A percentile compares a stretch with the other conserved stretches of the same genome.
Evolutionary conservation across 2,329 filamentous ascomycete species (phyloP).

Genomic region (Alternaria metachromatica): DNA sequence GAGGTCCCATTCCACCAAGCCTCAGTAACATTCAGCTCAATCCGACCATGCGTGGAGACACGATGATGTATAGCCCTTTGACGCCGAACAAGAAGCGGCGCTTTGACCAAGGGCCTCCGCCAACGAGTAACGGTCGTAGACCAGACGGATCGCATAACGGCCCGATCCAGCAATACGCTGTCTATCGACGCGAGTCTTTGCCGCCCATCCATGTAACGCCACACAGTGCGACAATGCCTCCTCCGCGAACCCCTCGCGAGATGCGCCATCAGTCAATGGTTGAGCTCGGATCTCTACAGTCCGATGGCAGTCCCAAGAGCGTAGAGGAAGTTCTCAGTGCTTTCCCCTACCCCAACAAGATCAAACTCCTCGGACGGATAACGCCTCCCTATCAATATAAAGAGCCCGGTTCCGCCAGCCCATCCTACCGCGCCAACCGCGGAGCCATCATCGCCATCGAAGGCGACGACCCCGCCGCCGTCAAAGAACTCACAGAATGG

Average conservation of each 20-base stretch:
- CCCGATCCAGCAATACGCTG: constrained; percentile 15
- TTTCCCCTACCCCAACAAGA: constrained; percentile 76
- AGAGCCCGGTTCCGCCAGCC: constrained; percentile 29
- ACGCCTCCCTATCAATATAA: constrained; percentile 66
- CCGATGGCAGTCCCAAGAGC: constrained; percentile 46
- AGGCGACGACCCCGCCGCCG: constrained; percentile 70
- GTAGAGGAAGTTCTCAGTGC: constrained; percentile 76
- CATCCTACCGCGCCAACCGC: constrained; percentile 55
- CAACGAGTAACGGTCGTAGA: constrained; percentile 60
- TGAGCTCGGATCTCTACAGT: constrained; percentile 12
- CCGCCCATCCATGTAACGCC: constrained; percentile 43
- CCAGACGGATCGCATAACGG: constrained; percentile 58
- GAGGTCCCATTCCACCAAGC: constrained; percentile 31
- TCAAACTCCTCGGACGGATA: constrained; percentile 77
- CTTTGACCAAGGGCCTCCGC: constrained; percentile 47
- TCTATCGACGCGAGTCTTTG: constrained; percentile 40
- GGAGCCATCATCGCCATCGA: constrained; percentile 86
- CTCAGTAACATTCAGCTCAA: constrained; percentile 40
- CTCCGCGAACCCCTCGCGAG: constrained; percentile 43
- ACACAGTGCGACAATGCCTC: constrained; percentile 41
- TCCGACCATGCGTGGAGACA: constrained; percentile 30
- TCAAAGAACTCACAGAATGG: constrained; percentile 69
- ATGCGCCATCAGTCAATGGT: constrained; percentile 20
- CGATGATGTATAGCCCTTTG: constrained; percentile 37
- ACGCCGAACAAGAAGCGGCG: constrained; percentile 47